These are phyloP conservation scores for Myrica gale DNA, from an alignment of 306 rosid species.

Conservation along the genomic window DNA sequence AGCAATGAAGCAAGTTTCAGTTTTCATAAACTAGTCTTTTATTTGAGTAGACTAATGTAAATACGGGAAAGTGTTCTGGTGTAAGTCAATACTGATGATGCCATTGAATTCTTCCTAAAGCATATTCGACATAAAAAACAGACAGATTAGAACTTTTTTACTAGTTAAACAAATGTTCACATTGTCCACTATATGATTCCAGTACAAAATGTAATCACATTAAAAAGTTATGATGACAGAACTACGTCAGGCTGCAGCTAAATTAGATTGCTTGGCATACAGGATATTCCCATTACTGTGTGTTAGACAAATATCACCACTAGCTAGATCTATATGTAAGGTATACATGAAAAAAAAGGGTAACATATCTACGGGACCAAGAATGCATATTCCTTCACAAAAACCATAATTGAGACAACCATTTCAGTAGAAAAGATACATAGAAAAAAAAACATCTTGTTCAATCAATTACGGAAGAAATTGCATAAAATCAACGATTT, in stretches of 20 bases:
- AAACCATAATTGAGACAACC: neutral
- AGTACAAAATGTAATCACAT: neutral
- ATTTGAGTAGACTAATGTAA: slow-evolving; percentile 13
- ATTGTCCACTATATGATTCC: neutral
- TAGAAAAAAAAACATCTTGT: no score
- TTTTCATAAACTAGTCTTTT: slow-evolving; percentile 13
- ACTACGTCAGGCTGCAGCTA: neutral
- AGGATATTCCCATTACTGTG: neutral
- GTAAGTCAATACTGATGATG: slow-evolving; percentile 17
- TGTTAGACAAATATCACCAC: neutral
- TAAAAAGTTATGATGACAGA: neutral
- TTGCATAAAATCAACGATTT: no score
- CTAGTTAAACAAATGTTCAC: neutral
- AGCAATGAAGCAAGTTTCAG: slow-evolving; percentile 35
- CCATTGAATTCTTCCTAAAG: slow-evolving; percentile 19
- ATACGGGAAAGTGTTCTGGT: slow-evolving; percentile 13
- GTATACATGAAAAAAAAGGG: neutral
- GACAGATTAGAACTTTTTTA: neutral
- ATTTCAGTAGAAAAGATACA: neutral
- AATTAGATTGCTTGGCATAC: neutral
- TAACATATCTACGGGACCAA: neutral
- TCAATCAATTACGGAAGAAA: no score
- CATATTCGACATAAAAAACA: neutral
- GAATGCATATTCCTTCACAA: neutral
- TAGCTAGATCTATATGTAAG: neutral